Evolutionary conservation across 129 eudicot genomes (phyloP), one percentile per base, ranked within the genome.

Genomic region (Helianthus tuberosus): DNA sequence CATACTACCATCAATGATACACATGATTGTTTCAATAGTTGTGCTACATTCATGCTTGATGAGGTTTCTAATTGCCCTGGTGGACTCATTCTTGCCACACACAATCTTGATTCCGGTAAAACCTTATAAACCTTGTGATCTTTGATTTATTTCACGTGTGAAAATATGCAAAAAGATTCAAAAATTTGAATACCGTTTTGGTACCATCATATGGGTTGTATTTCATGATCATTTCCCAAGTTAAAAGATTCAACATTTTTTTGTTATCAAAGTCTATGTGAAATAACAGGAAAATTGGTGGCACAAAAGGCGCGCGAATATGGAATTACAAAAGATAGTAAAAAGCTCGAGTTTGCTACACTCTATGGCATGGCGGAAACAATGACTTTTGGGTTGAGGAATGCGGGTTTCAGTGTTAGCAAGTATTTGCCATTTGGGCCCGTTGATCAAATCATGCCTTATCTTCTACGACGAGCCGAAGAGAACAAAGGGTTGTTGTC

Each of bases 391-490:
- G 90, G 85, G 1, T 67, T 93, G 68, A 86, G 72, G 66, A 93
- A 89, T 49, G 92, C 87, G 6, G 98, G 98, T 25, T 93, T 89
- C 50, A 71, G 75, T 32, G 96, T 89, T 16, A 93, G 96, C 80
- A 93, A 93, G 70, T 93, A 93, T 77, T 66, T 90, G 85, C 96
- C 96, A 55, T 93, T 84, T 64, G 98, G 98, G 11, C 96, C 96
- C 11, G 85, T 93, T 52, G 98, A 89, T 6, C 86, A 85, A 64
- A 91, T 89, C 60, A 93, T 93, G 75, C 98, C 96, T n/a, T 93
- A 93, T 73, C 96, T 93, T 35, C 51, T 93, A 15, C 84, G 98
- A 43, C 79, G 98, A 73, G 98, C 96, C 1, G 96, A 93, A 71
- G 98, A 93, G 70, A 93, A 93, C 84, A 85, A 85, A 79, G 98